Base-by-base conservation (phyloP, 202 grass and related monocot species). In the Sporobolus alterniflorus region DNA sequence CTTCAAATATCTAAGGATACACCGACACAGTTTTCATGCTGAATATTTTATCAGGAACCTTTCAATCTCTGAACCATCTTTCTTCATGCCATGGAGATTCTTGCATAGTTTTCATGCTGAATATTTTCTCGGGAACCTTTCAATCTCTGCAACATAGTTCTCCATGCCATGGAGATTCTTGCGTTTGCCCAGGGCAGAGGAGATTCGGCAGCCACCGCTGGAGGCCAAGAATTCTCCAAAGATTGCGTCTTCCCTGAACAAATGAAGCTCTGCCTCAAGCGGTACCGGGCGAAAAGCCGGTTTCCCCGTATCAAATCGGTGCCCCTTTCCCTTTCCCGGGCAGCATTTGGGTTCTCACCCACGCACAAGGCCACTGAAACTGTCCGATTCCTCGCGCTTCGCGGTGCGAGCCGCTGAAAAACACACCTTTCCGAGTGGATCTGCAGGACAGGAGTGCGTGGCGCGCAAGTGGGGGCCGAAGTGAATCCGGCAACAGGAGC, bases 401-500 rank as follows among this genome's bases (percentile, higher is more conserved):
- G 24, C 30, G 24, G 49, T 44, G 76, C 49, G 50, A 71, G 33
- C 71, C 77, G 48, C 66, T 30, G 61, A 64, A 70, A 18, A 21
- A 14, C 64, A 30, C 21, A 33, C 0, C 73, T 73, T 82, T 62
- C 68, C 12, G 14, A 52, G 79, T 30, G 83, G 74, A 86, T 86
- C 74, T 81, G 32, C 59, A 25, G 30, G 56, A 29, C 29, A 24
- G 29, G 79, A 30, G 56, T 47, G 72, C 50, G 42, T 21, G 64
- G 32, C 22, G 24, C 1, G 70, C 73, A 77, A 77, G 22, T 67
- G 59, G 49, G 48, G 34, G 61, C 18, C 44, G 70, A 85, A 54
- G 47, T 56, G 87, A 43, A 85, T 65, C 77, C 24, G 48, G 49
- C 83, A 75, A 65, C 75, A 80, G 71, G 64, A 51, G 84, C 41